Evolutionary conservation across 257 asterid species (phyloP), one percentile per base, ranked within the genome.

Genomic region (Fraxinus americana): DNA sequence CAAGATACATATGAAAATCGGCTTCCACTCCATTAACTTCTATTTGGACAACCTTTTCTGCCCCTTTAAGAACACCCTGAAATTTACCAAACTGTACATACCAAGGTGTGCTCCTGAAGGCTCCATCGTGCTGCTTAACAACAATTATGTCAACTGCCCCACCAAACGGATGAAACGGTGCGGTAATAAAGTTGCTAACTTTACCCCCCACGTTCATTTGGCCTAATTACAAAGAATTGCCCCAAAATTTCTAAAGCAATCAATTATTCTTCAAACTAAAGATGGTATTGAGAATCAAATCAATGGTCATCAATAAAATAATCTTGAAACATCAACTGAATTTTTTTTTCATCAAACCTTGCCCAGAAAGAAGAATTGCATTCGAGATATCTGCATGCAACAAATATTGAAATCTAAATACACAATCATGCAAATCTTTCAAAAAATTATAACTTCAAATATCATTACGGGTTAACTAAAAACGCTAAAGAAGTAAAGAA

Each of bases 91-190:
- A 94, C 10, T 97, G 84, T 11, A 94, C 97, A 80, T 94, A 92
- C 97, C 98, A 94, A 76, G 98, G 98, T 0, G 97, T 92, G 75
- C 93, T 90, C 85, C 97, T 87, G 71, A 82, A 94, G 75, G 91
- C 84, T 25, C 96, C 97, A 83, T 94, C 97, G 65, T 89, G 78
- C 83, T 94, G 98, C 82, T 88, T 87, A 50, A 94, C 98, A 30
- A 81, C 90, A 39, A 94, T 91, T 77, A 94, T 92, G 84, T 94
- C 98, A 12, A 92, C 93, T n/a, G 98, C 98, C 78, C 98, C 97
- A 74, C 97, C 98, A 79, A 94, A 94, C 2, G 98, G 98, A 86
- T 94, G 97, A 81, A 94, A 94, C 25, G 98, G 97, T 8, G 97
- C 92, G 80, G 98, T 85, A 29, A 93, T 88, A 48, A 92, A 80